Conservation (phyloP, 208 protist genomes). For the Trypanosoma melophagium region DNA sequence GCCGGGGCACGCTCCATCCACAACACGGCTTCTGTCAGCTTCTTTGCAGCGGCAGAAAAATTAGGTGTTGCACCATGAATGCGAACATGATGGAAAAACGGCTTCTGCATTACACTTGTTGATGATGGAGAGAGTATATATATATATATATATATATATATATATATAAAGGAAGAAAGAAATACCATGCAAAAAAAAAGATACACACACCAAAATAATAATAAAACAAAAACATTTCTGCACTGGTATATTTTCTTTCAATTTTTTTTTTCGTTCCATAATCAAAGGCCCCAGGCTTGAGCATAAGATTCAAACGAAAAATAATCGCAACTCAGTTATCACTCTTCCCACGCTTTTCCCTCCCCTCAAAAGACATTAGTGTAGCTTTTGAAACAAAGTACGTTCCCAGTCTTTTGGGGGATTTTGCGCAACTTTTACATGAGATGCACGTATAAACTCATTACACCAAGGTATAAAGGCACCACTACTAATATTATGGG, state of each 20-base stretch:
- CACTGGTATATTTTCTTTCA: neutral
- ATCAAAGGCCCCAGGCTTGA: neutral
- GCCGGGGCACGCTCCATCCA: slow-evolving; percentile 39
- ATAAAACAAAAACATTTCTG: too few relatives aligned
- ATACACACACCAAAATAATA: too few relatives aligned
- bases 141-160: neutral
- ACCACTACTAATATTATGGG: neutral
- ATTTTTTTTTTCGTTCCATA: neutral
- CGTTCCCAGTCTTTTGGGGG: slow-evolving; percentile 20
- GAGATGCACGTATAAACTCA: slow-evolving; percentile 20
- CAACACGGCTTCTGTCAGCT: slow-evolving; percentile 43
- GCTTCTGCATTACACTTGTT: slow-evolving; percentile 12
- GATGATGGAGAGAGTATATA: neutral
- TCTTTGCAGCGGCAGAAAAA: slow-evolving; percentile 29
- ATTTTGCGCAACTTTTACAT: slow-evolving; percentile 16
- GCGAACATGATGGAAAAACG: slow-evolving; percentile 36
- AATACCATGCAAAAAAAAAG: neutral
- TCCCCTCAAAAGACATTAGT: neutral
- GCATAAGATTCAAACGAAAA: too few relatives aligned
- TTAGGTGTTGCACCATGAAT: slow-evolving; percentile 41
- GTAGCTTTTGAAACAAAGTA: slow-evolving; percentile 1
- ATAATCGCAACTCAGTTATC: too few relatives aligned
- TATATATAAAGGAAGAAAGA: neutral
- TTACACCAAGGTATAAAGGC: slow-evolving; percentile 25
- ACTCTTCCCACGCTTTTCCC: neutral